These are phyloP conservation scores for Cystobasidium slooffiae DNA, from an alignment of 1,284 basidiomycete species.

Conservation along the genomic window DNA sequence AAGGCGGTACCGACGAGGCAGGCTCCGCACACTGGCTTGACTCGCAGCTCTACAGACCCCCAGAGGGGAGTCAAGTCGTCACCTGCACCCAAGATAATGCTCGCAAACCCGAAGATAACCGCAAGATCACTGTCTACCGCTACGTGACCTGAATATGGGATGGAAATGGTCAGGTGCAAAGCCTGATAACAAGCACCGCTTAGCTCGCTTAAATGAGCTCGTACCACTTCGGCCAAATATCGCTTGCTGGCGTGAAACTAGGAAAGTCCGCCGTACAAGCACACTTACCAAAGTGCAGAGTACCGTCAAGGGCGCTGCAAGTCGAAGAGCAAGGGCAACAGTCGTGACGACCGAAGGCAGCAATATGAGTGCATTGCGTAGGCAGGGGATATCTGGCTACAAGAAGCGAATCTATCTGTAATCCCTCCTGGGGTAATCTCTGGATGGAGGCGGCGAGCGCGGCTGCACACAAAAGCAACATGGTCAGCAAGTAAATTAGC, in stretches of 20 bases:
- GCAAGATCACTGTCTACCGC: constrained; percentile 8
- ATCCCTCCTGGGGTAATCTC: constrained; percentile 5
- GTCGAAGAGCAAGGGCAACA: neutral
- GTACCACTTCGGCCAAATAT: neutral
- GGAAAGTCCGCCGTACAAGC: too few relatives aligned
- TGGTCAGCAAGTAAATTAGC: too few relatives aligned
- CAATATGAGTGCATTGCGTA: too few relatives aligned
- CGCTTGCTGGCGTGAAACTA: too few relatives aligned
- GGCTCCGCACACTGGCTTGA: too few relatives aligned
- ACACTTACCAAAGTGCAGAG: too few relatives aligned
- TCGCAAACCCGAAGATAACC: neutral
- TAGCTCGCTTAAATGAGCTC: neutral
- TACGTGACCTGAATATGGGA: constrained; percentile 1
- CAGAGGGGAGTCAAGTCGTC: neutral
- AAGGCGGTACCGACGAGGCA: too few relatives aligned
- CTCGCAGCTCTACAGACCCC: neutral
- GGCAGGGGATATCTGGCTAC: too few relatives aligned
- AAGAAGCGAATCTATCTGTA: neutral
- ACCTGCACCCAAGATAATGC: neutral
- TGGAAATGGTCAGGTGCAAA: neutral
- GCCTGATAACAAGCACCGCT: neutral
- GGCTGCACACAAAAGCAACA: neutral
- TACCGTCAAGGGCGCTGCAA: too few relatives aligned
- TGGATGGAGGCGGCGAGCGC: neutral
- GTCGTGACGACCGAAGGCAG: neutral